Evolutionary conservation across 495 filamentous ascomycete species (phyloP), one percentile per base, ranked within the genome.

Genomic region (Hyaloscypha hepaticicola): DNA sequence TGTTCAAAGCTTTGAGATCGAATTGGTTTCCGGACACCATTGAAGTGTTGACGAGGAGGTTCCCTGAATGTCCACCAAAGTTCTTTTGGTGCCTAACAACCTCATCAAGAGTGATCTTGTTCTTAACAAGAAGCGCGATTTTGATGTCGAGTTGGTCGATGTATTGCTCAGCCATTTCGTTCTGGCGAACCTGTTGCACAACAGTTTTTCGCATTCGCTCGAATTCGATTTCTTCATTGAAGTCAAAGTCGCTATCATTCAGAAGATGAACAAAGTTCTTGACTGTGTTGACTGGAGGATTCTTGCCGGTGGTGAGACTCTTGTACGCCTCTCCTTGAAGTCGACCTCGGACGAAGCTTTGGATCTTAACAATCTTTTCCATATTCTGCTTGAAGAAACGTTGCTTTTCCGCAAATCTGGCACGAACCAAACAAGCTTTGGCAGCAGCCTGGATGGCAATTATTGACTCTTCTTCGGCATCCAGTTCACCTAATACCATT

Each of bases 121-220:
- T 98, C 80, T 98, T 97, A 66, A 98, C 96, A 19, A 99, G 83
- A 5, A 99, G 85, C 14, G 94, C 95, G 72, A 99, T 99, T 78
- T 99, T 99, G 81, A 97, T 96, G 72, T 98, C 96, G 49, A 99
- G 82, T 70, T 98, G 94, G 69, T 96, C 93, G 70, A 99, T 96
- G 70, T 98, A 98, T 71, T 96, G 91, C 77, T 99, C 96, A 24
- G 95, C 89, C 79, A 96, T 84, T 74, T 99, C 95, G 68, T 98
- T 98, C 68, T 97, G 94, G 16, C 95, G 88, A 11, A 98, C 94
- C 73, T 97, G 93, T 72, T 97, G 94, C 25, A 98, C 93, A 3
- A 99, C 95, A 5, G 88, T 91, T 77, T 97, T 97, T 41, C 96
- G 84, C 66, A 97, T 73, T 48, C 92, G 84, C 73, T 99, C 95